These are phyloP conservation scores for Quercus lobata DNA, from an alignment of 331 rosid species.

Conservation along the genomic window DNA sequence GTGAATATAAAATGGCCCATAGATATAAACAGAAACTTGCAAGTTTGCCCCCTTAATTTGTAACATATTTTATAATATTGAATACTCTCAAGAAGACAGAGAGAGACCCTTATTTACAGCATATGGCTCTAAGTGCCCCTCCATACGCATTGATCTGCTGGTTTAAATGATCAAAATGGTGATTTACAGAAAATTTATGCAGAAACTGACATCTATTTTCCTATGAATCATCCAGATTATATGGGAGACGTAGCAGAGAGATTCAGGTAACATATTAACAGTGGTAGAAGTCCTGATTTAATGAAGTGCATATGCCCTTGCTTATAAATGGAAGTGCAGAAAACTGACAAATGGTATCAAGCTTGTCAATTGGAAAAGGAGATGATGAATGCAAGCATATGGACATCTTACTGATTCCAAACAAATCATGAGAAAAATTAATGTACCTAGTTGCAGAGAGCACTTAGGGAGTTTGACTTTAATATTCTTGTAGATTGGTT, in stretches of 20 bases:
- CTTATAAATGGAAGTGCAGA: not conserved
- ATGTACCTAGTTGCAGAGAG: not conserved
- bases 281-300: not conserved
- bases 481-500: not conserved
- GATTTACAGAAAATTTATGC: not conserved
- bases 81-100: not conserved
- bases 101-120: not conserved
- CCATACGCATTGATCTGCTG: not conserved
- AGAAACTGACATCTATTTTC: not conserved
- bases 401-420: not conserved
- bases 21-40: no score
- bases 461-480: not conserved
- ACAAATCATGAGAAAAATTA: not conserved
- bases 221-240: not conserved
- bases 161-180: not conserved
- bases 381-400: not conserved
- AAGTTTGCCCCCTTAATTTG: no score
- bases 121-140: not conserved
- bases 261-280: not conserved
- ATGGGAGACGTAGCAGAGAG: not conserved
- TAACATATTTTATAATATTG: not conserved
- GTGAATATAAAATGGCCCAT: no score
- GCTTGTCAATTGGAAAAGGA: not conserved
- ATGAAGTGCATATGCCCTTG: not conserved
- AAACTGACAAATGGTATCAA: not conserved